These are phyloP conservation scores for Mucor plumbeus DNA, from an alignment of 371 early-diverging fungal genomes.

Conservation along the genomic window DNA sequence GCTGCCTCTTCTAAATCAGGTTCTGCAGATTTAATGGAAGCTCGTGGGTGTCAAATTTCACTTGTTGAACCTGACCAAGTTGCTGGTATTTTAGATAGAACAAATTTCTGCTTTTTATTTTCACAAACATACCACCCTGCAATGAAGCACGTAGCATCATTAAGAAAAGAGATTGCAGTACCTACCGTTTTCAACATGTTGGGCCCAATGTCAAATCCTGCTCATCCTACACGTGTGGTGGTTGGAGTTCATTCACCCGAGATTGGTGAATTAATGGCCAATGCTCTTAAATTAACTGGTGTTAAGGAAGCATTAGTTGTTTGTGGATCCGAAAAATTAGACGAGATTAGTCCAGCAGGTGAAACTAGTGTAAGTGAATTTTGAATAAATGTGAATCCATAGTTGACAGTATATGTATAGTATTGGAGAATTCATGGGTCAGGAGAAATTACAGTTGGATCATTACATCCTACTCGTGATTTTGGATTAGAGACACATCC, in stretches of 20 bases:
- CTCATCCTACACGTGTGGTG: constrained; percentile 79
- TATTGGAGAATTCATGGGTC: constrained; percentile 71
- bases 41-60: constrained; percentile 76
- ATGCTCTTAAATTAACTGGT: constrained; percentile 80
- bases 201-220: constrained; percentile 93
- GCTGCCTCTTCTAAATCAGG: constrained; percentile 95
- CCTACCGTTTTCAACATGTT: constrained; percentile 95
- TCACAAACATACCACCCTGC: constrained; percentile 93
- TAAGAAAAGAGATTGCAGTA: constrained; percentile 89
- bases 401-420: constrained; percentile 24
- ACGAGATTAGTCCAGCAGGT: constrained; percentile 85
- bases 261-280: constrained; percentile 84
- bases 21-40: constrained; percentile 93
- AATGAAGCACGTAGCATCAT: constrained; percentile 81
- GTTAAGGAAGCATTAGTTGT: constrained; percentile 86
- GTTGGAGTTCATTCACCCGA: constrained; percentile 87
- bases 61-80: constrained; percentile 72
- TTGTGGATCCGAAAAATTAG: constrained; percentile 79
- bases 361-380: constrained; percentile 64
- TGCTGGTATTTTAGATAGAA: constrained; percentile 61
- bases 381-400: too few species aligned
- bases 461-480: constrained; percentile 77
- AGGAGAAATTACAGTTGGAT: constrained; percentile 65
- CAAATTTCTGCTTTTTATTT: constrained; percentile 92
- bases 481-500: constrained; percentile 86